A percentile compares a stretch with the other conserved stretches of the same genome.
These are phyloP conservation scores for Abortiporus biennis DNA, from an alignment of 1,284 basidiomycete species.

Conservation along the genomic window DNA sequence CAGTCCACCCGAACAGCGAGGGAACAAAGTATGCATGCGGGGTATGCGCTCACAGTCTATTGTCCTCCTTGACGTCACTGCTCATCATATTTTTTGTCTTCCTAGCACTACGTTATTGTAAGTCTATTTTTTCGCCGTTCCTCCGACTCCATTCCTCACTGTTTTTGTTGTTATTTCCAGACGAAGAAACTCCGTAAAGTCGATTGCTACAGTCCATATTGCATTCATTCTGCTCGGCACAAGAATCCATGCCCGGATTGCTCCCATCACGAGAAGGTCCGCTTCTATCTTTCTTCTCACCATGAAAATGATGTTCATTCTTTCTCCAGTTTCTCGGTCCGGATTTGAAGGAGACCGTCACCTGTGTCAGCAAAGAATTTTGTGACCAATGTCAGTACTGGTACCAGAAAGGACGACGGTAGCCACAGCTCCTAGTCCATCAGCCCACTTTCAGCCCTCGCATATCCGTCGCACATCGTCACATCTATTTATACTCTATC, in stretches of 20 bases:
- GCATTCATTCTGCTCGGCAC: conserved; percentile 52
- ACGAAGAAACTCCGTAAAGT: conserved; percentile 52
- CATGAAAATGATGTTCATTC: too few species aligned
- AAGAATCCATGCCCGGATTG: conserved; percentile 47
- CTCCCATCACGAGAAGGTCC: conserved; percentile 39
- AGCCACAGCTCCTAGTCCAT: conserved; percentile 1
- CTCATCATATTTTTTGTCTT: conserved; percentile 9
- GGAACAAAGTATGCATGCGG: conserved; percentile 73
- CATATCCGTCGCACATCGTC: neutral
- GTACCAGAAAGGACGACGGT: conserved; percentile 32
- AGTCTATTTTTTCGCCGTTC: conserved; percentile 17
- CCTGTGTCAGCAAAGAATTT: conserved; percentile 44
- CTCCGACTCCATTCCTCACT: conserved; percentile 12
- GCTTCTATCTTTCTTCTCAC: conserved; percentile 3
- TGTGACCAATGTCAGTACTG: conserved; percentile 62
- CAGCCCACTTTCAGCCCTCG: neutral
- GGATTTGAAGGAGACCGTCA: conserved; percentile 56
- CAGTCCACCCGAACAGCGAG: conserved; percentile 55
- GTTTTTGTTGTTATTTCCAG: too few species aligned
- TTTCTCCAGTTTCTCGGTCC: conserved; percentile 57
- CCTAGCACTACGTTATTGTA: conserved; percentile 49
- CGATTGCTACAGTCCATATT: conserved; percentile 56
- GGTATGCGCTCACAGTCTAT: conserved; percentile 33
- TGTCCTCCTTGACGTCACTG: neutral
- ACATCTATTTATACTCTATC: conserved; percentile 7